These are phyloP conservation scores for Aspergillus sp. DNA, from an alignment of 2,329 filamentous ascomycete species.

Conservation along the genomic window DNA sequence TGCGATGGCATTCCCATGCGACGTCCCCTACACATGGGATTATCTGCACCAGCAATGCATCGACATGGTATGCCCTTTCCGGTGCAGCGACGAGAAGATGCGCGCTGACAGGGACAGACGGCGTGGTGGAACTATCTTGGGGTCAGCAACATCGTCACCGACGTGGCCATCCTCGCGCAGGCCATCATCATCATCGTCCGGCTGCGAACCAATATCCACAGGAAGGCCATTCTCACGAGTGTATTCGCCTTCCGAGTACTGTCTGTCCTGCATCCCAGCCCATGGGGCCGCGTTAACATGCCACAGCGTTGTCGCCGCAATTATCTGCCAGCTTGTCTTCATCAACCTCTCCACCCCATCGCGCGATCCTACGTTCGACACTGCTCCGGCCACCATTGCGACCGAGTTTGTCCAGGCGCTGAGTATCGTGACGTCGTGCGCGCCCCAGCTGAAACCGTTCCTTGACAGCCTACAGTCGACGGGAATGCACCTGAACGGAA, in stretches of 20 bases:
- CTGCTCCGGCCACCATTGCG: conserved; percentile 12
- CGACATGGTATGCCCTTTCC: conserved; percentile 8
- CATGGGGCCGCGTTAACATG: neutral
- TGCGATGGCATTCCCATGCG: conserved; percentile 13
- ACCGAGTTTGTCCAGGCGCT: conserved; percentile 13
- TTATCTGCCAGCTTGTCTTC: conserved; percentile 14
- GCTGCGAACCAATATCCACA: conserved; percentile 13
- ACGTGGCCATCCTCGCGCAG: conserved; percentile 14
- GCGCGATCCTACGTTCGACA: conserved; percentile 12
- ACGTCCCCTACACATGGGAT: conserved; percentile 12
- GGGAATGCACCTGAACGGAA: conserved; percentile 17
- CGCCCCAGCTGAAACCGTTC: conserved; percentile 23
- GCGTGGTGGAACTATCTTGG: conserved; percentile 20
- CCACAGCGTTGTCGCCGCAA: conserved; percentile 15
- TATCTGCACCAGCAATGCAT: conserved; percentile 13
- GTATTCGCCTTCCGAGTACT: conserved; percentile 15
- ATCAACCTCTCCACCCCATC: conserved; percentile 6
- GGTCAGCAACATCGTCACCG: conserved; percentile 17
- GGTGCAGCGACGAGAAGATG: neutral
- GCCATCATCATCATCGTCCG: conserved; percentile 15
- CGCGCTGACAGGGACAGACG: conserved; percentile 3
- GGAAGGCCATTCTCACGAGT: conserved; percentile 10
- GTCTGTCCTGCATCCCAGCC: conserved; percentile 6
- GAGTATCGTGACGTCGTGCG: conserved; percentile 21
- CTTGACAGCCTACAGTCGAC: conserved; percentile 20